Conservation (phyloP, 441 rosid species). For the Jatropha multifida region DNA sequence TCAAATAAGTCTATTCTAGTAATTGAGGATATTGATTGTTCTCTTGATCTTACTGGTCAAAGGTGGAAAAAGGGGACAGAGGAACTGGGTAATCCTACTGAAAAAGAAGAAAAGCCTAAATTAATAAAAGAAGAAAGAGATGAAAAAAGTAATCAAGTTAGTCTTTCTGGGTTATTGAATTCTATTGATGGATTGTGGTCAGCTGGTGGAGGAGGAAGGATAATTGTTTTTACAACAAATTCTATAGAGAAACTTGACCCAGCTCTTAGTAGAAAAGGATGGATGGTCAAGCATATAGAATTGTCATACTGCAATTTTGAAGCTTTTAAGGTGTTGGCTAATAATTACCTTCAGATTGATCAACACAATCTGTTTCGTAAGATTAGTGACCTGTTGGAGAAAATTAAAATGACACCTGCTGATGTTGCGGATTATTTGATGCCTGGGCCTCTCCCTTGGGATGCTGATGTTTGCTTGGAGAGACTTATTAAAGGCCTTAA, state of each 20-base stretch:
- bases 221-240: conserved; percentile 57
- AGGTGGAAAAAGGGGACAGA: conserved; percentile 45
- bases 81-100: conserved; percentile 20
- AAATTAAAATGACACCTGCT: conserved; percentile 45
- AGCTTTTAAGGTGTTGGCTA: conserved; percentile 48
- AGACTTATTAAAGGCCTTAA: conserved; percentile 33
- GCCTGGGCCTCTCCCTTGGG: conserved; percentile 29
- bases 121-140: conserved; percentile 36
- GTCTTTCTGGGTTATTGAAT: conserved; percentile 67
- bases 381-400: conserved; percentile 27
- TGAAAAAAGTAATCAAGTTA: conserved; percentile 47
- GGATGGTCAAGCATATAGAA: conserved; percentile 61
- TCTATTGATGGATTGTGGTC: conserved; percentile 80
- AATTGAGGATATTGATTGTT: conserved; percentile 76
- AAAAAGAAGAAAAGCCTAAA: background rate
- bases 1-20: conserved; percentile 58
- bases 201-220: conserved; percentile 63
- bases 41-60: conserved; percentile 63
- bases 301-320: conserved; percentile 45
- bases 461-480: conserved; percentile 26
- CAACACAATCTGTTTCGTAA: conserved; percentile 32
- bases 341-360: conserved; percentile 37
- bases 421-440: conserved; percentile 61
- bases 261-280: conserved; percentile 49
- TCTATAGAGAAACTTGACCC: conserved; percentile 58